Conservation (phyloP, 768 basidiomycete genomes). For the Leccinum subtestaceum region DNA sequence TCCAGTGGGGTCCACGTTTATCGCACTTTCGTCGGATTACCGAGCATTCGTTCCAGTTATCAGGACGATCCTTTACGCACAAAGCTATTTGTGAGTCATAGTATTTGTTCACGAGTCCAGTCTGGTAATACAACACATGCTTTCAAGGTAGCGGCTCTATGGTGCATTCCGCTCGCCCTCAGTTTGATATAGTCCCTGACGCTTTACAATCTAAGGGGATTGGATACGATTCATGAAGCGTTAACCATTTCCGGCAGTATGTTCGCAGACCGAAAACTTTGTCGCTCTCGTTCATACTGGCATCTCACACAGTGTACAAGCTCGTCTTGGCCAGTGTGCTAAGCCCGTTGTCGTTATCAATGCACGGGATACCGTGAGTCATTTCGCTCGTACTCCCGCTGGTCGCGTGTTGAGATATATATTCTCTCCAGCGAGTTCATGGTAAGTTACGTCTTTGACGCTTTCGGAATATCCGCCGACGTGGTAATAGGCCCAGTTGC, state of each 20-base stretch:
- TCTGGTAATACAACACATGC: neutral
- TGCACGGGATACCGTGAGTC: constrained; percentile 4
- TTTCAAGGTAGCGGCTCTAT: constrained; percentile 11
- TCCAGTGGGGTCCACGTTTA: neutral
- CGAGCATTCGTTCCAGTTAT: neutral
- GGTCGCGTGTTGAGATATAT: neutral
- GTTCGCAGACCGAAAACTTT: neutral
- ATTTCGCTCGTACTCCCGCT: neutral
- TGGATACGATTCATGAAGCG: constrained; percentile 12
- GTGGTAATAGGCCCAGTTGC: neutral
- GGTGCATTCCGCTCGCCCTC: neutral
- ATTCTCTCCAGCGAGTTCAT: constrained; percentile 3
- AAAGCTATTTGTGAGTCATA: constrained; percentile 13
- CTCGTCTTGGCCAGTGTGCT: neutral
- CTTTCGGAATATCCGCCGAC: neutral
- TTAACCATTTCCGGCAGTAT: constrained; percentile 8
- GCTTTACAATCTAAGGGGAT: neutral
- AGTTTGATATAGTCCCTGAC: neutral
- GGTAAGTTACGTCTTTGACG: neutral
- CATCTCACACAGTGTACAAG: constrained; percentile 5
- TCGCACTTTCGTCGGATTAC: neutral
- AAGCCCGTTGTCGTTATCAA: neutral
- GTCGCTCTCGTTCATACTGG: neutral
- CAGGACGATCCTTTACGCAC: neutral
- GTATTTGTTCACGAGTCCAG: neutral